Evolutionary conservation across 345 rosid genomes (phyloP), one percentile per base, ranked within the genome.

Genomic region (Hypericum androsaemum): DNA sequence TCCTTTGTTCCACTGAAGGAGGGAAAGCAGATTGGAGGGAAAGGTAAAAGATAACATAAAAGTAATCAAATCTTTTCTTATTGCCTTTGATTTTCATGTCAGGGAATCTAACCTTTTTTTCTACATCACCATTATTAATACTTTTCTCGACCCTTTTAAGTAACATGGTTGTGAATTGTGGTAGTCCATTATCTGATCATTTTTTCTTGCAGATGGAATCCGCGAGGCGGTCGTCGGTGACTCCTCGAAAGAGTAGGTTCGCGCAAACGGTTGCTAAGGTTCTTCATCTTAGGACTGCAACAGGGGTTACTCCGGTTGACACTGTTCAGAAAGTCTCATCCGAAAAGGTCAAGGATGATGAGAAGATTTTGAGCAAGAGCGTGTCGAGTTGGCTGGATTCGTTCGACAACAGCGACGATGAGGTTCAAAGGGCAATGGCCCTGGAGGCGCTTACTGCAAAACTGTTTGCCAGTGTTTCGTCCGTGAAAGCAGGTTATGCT

Each of bases 361-460:
- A 22, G 32, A 70, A 61, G 66, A 50, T 58, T 57, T 51, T 59
- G 5, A 54, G 22, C 1, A 74, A 69, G 53, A 45, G 51, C 38
- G 5, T 56, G 43, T 63, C 62, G 50, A 64, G 60, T 43, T 58
- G 67, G 53, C 59, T 81, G 5, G 67, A 65, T 61, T 71, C 80
- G 0, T 83, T 79, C 13, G 78, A 72, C 59, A 67, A 76, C 7
- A 67, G 61, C 8, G 43, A 41, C 7, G 67, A 65, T 0, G 77
- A 76, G 55, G 54, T 43, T 55, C 71, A 71, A 48, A 65, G 66
- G 15, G 61, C 62, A 16, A 12, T 72, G 16, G 68, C 83, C 38
- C 37, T 77, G 64, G 89, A 92, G 65, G 96, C 89, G 5, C 77
- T 76, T 70, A 67, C 78, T 12, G 88, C 95, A 0, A 88, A 76